phyloP scores from a whole-genome alignment of 805 yeast species.

The Metschnikowia reukaufii region DNA sequence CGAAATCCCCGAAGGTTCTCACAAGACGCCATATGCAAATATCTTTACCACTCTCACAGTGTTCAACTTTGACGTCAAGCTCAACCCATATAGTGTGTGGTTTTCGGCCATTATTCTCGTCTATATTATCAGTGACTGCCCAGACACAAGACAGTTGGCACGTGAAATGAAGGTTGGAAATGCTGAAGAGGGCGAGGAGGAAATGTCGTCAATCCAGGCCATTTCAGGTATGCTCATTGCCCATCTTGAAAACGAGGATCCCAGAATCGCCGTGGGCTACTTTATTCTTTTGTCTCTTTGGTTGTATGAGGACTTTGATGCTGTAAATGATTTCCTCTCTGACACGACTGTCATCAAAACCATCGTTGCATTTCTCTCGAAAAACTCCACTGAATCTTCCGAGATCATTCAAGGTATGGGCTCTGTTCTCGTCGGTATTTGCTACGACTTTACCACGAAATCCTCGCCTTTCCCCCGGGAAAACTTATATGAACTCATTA shows the following conservation, averaged over 20 bases:
- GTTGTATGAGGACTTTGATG: conserved; percentile 74
- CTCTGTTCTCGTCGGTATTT: conserved; percentile 67
- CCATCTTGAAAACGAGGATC: conserved; percentile 59
- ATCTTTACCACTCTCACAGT: conserved; percentile 70
- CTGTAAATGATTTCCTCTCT: conserved; percentile 71
- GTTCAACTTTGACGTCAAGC: conserved; percentile 58
- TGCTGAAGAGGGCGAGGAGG: conserved; percentile 65
- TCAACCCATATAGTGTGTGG: conserved; percentile 89
- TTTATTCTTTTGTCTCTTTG: conserved; percentile 70
- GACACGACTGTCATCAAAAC: conserved; percentile 69
- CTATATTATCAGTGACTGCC: conserved; percentile 56
- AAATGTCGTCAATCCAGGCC: conserved; percentile 68
- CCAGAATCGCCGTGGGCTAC: conserved; percentile 76
- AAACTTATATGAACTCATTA: conserved; percentile 61
- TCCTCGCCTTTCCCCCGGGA: conserved; percentile 63
- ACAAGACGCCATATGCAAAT: conserved; percentile 49
- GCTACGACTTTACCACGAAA: conserved; percentile 70
- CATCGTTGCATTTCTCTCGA: conserved; percentile 59
- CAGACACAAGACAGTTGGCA: conserved; percentile 49
- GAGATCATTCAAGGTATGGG: conserved; percentile 70
- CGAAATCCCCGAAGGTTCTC: not conserved
- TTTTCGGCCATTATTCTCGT: conserved; percentile 71
- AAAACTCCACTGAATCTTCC: conserved; percentile 48
- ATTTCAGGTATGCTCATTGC: conserved; percentile 72
- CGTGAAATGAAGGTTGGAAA: conserved; percentile 56